Evolutionary conservation across 805 yeast species (phyloP).

Genomic region (Starmerella davenportii): DNA sequence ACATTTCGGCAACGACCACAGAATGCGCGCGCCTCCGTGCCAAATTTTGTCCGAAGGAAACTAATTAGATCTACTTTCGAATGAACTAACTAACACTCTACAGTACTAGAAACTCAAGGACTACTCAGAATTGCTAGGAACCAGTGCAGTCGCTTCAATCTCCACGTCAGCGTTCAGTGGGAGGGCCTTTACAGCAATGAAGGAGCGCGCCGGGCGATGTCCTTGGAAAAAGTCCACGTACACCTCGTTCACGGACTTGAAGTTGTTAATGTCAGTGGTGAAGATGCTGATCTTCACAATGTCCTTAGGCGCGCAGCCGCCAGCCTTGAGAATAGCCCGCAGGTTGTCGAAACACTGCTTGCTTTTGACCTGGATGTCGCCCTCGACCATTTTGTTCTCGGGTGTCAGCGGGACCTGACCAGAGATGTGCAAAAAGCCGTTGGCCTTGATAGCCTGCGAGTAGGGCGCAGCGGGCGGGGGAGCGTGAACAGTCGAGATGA

Average conservation of each 20-base stretch:
- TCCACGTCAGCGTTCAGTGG: conserved; percentile 80
- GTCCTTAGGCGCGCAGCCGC: conserved; percentile 67
- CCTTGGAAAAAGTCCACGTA: conserved; percentile 34
- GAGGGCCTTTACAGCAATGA: conserved; percentile 83
- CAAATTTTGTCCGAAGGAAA: no score
- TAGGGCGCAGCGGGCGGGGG: conserved; percentile 96
- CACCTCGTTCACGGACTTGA: conserved; percentile 69
- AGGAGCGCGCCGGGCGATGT: conserved; percentile 76
- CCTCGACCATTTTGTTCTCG: conserved; percentile 58
- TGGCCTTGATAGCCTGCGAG: conserved; percentile 87
- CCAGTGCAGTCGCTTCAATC: conserved; percentile 83
- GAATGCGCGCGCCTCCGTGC: no score
- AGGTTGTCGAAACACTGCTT: conserved; percentile 27
- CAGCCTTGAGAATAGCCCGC: conserved; percentile 54
- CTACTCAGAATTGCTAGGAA: no score
- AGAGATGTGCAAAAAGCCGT: conserved; percentile 73
- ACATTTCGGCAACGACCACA: no score
- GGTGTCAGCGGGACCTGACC: conserved; percentile 90
- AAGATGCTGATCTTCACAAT: conserved; percentile 79
- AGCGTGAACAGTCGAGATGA: conserved; percentile 38
- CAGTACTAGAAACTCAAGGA: no score
- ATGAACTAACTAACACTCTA: no score
- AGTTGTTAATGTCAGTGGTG: conserved; percentile 77
- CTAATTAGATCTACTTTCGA: no score
- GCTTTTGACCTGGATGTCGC: conserved; percentile 36